Base-by-base conservation (phyloP, 805 yeast genomes). In the Candida odintsovae region DNA sequence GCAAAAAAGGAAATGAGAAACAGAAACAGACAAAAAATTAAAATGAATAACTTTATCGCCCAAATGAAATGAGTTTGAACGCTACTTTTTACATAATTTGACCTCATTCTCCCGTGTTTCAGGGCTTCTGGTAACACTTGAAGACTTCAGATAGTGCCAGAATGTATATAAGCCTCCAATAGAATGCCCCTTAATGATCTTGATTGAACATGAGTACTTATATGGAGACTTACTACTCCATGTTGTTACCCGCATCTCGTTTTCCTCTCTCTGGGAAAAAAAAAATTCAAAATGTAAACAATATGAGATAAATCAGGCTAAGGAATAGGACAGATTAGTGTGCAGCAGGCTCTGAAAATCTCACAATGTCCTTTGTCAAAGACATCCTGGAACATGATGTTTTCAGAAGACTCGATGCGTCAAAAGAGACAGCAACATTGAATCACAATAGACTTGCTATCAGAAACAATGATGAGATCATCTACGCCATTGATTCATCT, bases 41-140 rank as follows among this genome's bases (percentile, higher is more conserved):
- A 88, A 67, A 76, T 78, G 59, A 82, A 79, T 63, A 90, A 90
- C 73, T 90, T 90, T 68, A 68, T 86, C 67, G 70, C 82, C 31
- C 77, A 77, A 55, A 59, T 59, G 63, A 53, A 52, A 41, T 50
- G 46, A 39, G 44, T 16, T 33, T 33, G 19, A 13, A 13, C n/a
- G n/a, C 6, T 28, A 13, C n/a, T 28, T 13, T 13, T 28, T 25
- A 25, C 28, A 10, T 3, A 10, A 25, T 6, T 6, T 25, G 28
- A 25, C 28, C 12, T 6, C 11, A 13, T 25, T 25, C 11, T 25
- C 28, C 4, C 8, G 28, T 25, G 28, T 28, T 28, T 13, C 7
- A 28, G 31, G n/a, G 31, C n/a, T n/a, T 28, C n/a, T 11, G 31
- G 31, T 28, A 28, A 3, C n/a, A 28, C 31, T 28, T 3, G 6